Evolutionary conservation across 768 basidiomycete genomes (phyloP).

Genomic region (Termitomyces bulborhizus): DNA sequence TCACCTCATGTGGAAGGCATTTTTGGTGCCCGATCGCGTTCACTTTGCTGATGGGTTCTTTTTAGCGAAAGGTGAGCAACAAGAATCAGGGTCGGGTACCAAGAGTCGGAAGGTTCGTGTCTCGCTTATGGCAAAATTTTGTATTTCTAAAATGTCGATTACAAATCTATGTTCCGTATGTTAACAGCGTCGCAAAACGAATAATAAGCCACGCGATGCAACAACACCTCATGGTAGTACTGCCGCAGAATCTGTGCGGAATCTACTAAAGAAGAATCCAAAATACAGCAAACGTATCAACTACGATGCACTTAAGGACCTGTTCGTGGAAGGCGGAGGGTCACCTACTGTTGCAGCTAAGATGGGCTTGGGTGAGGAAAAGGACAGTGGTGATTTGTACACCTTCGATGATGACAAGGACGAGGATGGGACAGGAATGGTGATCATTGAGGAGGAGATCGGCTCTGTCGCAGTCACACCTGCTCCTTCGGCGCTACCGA

Average conservation of each 20-base stretch:
- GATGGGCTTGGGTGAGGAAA: conserved; percentile 34
- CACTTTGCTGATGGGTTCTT: conserved; percentile 37
- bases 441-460: conserved; percentile 41
- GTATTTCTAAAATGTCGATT: conserved; percentile 2
- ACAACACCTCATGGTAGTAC: conserved; percentile 63
- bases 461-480: conserved; percentile 17
- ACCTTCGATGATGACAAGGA: conserved; percentile 36
- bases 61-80: conserved; percentile 65
- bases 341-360: conserved; percentile 20
- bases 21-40: conserved; percentile 3
- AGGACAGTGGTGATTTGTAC: conserved; percentile 37
- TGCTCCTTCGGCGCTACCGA: conserved; percentile 12
- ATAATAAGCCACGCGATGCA: conserved; percentile 62
- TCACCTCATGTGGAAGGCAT: conserved; percentile 1
- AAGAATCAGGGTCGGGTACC: conserved; percentile 31
- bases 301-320: conserved; percentile 79
- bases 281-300: conserved; percentile 93
- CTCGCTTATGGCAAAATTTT: conserved; percentile 29
- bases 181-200: conserved; percentile 62
- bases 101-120: conserved; percentile 78
- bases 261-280: conserved; percentile 77
- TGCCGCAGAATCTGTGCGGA: conserved; percentile 71
- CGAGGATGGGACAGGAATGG: conserved; percentile 21
- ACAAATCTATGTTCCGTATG: conserved; percentile 7
- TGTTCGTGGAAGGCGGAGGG: conserved; percentile 53